Evolutionary conservation across 768 basidiomycete species (phyloP), one percentile per base, ranked within the genome.

Genomic region (Psilocybe cyanescens): DNA sequence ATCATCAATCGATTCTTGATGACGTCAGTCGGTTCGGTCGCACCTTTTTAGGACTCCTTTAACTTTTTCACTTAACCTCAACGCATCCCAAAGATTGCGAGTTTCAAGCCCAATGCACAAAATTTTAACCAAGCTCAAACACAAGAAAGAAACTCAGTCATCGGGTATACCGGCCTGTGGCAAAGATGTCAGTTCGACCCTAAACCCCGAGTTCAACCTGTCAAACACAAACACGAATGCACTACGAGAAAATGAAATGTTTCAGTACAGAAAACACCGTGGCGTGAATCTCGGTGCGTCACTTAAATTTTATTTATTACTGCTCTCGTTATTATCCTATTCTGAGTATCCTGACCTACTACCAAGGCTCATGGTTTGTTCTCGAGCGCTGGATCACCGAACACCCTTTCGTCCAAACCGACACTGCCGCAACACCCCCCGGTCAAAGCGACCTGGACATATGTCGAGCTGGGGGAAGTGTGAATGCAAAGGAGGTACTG

Each of bases 251-350:
- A 24, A 24, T 28, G 49, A 50, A 3, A 51, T 59, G 9, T 77
- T 85, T 67, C 79, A 84, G 39, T 89, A 86, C 74, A 81, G 92
- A 64, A 89, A 86, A 68, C 91, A 91, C 67, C 81, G 86, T 56
- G 92, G 92, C n/a, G 87, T 93, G 4, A 94, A 94, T 71, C 83
- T 94, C 8, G 92, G 92, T 88, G 81, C 73, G 63, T 31, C 33
- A 62, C 31, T 37, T 45, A 37, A 24, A 24, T n/a, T 24, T 46
- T 49, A 29, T 9, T 37, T 31, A 28, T 39, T 5, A 53, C 29
- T n/a, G 19, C 52, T n/a, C 12, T 29, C 11, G 49, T 53, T 35
- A 56, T 12, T 44, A 16, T 11, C 41, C 54, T 58, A 12, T 46
- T 14, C 8, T 55, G n/a, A 8, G 24, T 17, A 35, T 61, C 29